Evolutionary conservation across 2,329 filamentous ascomycete genomes (phyloP).

Genomic region (Claviceps sp.): DNA sequence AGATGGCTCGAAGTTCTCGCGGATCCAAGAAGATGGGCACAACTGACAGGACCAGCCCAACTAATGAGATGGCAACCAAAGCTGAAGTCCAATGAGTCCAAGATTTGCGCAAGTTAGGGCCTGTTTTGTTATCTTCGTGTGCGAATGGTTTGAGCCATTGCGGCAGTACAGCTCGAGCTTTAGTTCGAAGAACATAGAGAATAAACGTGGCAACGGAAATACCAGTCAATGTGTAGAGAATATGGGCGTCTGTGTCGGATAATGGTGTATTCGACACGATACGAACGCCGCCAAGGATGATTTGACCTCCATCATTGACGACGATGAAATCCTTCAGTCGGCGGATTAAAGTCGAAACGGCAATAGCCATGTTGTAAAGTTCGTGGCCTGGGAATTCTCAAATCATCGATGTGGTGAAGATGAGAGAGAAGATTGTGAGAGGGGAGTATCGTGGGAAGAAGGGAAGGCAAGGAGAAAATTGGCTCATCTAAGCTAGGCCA

Average conservation of each 20-base stretch:
- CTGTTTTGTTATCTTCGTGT: slow-evolving; percentile 18
- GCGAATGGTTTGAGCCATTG: slow-evolving; percentile 31
- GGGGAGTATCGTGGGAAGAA: not conserved
- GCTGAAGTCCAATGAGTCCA: slow-evolving; percentile 28
- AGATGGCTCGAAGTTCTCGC: slow-evolving; percentile 12
- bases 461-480: not conserved
- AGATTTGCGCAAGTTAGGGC: slow-evolving; percentile 11
- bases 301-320: not conserved
- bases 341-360: not conserved
- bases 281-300: not conserved
- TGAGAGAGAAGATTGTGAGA: not conserved
- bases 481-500: not conserved
- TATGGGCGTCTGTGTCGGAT: slow-evolving; percentile 5
- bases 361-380: not conserved
- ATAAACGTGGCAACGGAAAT: slow-evolving; percentile 17
- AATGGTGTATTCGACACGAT: not conserved
- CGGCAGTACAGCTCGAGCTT: slow-evolving; percentile 19
- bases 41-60: slow-evolving; percentile 22
- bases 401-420: not conserved
- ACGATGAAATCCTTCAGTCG: not conserved
- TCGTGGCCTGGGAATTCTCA: not conserved
- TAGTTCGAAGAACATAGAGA: slow-evolving; percentile 15
- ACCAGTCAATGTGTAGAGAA: slow-evolving; percentile 11
- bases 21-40: slow-evolving; percentile 18
- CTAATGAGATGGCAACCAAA: slow-evolving; percentile 19